Percentiles rank a stretch among this genome's conserved stretches.
phyloP scores from a whole-genome alignment of 805 yeast genomes.

The Metschnikowia vanudenii region DNA sequence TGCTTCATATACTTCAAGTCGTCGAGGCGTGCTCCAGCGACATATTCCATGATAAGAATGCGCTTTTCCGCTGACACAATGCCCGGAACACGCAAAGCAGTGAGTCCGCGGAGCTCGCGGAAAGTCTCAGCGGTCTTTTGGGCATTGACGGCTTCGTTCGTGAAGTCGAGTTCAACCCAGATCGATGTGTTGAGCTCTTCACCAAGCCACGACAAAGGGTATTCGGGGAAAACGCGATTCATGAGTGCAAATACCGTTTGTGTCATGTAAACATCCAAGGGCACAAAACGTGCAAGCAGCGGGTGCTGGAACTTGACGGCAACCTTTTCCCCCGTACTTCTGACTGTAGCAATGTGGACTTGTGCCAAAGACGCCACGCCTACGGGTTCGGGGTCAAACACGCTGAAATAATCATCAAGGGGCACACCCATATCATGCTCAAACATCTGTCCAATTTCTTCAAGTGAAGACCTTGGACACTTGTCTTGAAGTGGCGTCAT shows the following conservation, averaged over 20 bases:
- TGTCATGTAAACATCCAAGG: conserved; percentile 81
- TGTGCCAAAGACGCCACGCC: conserved; percentile 98
- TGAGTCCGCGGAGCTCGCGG: conserved; percentile 43
- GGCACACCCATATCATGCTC: conserved; percentile 58
- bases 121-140: conserved; percentile 67
- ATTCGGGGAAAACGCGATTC: conserved; percentile 84
- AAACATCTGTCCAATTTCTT: conserved; percentile 69
- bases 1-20: conserved; percentile 61
- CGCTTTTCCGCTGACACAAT: conserved; percentile 66
- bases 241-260: conserved; percentile 70
- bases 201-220: conserved; percentile 92
- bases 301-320: conserved; percentile 98
- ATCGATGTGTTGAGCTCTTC: conserved; percentile 87
- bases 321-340: conserved; percentile 61
- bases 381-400: conserved; percentile 70
- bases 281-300: conserved; percentile 78
- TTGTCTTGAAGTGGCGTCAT: conserved; percentile 90
- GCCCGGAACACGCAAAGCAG: conserved; percentile 80
- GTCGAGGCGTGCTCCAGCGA: conserved; percentile 82
- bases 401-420: conserved; percentile 62
- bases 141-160: conserved; percentile 83
- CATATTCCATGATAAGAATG: conserved; percentile 82
- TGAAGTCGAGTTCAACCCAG: conserved; percentile 86
- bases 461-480: conserved; percentile 78
- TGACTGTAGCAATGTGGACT: conserved; percentile 76